Percentiles rank a stretch among this genome's conserved stretches.
phyloP scores from a whole-genome alignment of 495 filamentous ascomycete genomes.

The Chaetomidium leptoderma region DNA sequence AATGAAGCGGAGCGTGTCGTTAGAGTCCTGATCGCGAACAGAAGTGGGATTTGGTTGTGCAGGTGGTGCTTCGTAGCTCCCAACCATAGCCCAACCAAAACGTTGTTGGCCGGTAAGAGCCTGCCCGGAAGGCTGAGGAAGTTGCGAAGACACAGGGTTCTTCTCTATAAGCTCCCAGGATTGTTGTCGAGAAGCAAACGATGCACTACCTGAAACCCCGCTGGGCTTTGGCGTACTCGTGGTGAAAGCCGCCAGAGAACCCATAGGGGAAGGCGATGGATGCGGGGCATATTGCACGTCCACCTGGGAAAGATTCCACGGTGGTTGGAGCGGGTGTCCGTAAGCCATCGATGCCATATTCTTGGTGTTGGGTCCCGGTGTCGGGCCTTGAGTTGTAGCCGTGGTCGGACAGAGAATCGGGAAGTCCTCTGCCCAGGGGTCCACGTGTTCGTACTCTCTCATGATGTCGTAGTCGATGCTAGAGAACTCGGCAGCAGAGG shows the following conservation, averaged over 20 bases:
- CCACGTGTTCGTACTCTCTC: not conserved
- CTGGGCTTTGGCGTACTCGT: not conserved
- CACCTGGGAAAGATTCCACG: not conserved
- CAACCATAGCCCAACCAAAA: not conserved
- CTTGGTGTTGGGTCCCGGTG: not conserved
- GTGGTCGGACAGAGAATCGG: not conserved
- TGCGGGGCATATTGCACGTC: not conserved
- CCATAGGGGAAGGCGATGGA: not conserved
- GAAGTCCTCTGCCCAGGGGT: not conserved
- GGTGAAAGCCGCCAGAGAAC: not conserved
- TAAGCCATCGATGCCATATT: not conserved
- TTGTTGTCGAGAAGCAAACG: not conserved
- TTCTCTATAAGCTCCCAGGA: conserved; percentile 1
- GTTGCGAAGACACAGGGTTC: not conserved
- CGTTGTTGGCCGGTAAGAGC: too few relatives aligned
- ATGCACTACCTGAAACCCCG: too few relatives aligned
- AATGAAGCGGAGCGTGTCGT: not conserved
- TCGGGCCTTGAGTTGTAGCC: not conserved
- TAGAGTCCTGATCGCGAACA: not conserved
- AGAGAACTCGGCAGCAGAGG: not conserved
- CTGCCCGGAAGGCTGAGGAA: not conserved
- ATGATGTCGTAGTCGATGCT: not conserved
- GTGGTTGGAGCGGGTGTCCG: not conserved
- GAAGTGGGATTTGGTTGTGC: not conserved
- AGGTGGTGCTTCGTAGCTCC: not conserved